These are phyloP conservation scores for Podospora bellae-mahoneyi DNA, from an alignment of 495 filamentous ascomycete species.

Conservation along the genomic window DNA sequence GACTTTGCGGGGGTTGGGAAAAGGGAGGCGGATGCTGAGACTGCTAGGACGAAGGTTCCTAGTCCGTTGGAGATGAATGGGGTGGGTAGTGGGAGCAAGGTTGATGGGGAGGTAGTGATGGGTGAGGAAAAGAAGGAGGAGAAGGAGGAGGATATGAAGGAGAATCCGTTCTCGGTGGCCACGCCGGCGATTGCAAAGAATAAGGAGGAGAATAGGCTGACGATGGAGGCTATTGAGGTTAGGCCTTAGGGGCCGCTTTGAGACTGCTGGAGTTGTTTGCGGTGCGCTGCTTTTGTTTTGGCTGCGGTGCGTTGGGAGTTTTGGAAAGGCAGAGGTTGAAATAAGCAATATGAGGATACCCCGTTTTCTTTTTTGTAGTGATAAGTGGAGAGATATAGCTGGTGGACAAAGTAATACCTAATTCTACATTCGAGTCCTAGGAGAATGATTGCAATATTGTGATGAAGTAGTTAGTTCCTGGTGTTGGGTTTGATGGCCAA, in stretches of 20 bases:
- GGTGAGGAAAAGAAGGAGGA: not conserved
- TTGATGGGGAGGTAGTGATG: too few species aligned
- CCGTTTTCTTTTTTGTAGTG: not conserved
- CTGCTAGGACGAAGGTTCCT: not conserved
- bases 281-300: not conserved
- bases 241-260: not conserved
- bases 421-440: not conserved
- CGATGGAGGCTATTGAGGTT: constrained; percentile 1
- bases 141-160: not conserved
- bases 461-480: too few species aligned
- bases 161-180: constrained; percentile 3
- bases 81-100: not conserved
- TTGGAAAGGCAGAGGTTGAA: not conserved
- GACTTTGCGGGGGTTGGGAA: not conserved
- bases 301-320: not conserved
- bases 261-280: not conserved
- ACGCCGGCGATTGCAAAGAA: constrained; percentile 6
- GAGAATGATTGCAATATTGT: not conserved
- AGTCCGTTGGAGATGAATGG: not conserved
- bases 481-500: too few species aligned
- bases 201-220: constrained; percentile 3
- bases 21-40: not conserved
- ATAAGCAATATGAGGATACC: not conserved
- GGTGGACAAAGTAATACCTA: too few species aligned
- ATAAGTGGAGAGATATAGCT: not conserved